Conservation (phyloP, 1,284 basidiomycete species). For the Irpex sp. region DNA sequence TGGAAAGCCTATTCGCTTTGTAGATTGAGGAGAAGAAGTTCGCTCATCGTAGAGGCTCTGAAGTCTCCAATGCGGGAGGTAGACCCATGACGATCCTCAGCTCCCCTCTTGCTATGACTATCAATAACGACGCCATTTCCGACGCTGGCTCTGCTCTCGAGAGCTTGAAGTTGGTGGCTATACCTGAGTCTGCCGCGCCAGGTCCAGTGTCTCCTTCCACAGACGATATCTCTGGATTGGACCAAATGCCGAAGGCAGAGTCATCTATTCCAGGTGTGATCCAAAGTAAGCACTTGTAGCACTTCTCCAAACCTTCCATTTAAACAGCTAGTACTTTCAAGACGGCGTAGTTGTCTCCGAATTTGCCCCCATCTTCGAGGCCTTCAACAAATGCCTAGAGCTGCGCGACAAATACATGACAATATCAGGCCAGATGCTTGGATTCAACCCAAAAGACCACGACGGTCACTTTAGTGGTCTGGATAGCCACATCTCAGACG, state of each 20-base stretch:
- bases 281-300: constrained; percentile 1
- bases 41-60: constrained; percentile 46
- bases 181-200: constrained; percentile 25
- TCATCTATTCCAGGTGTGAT: constrained; percentile 13
- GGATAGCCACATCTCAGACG: constrained; percentile 52
- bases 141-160: constrained; percentile 36
- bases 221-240: constrained; percentile 12
- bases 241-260: constrained; percentile 22
- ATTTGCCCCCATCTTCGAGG: constrained; percentile 48
- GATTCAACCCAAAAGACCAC: constrained; percentile 88
- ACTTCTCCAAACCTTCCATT: not conserved
- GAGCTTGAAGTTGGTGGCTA: constrained; percentile 35
- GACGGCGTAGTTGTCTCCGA: constrained; percentile 47
- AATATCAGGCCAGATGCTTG: constrained; percentile 79
- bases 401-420: constrained; percentile 91
- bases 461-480: constrained; percentile 71
- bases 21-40: constrained; percentile 71
- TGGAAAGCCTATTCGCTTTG: not conserved
- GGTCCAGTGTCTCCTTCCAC: constrained; percentile 1
- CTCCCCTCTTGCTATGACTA: constrained; percentile 24
- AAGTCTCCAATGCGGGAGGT: constrained; percentile 23
- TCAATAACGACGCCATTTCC: constrained; percentile 31
- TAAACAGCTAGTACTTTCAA: constrained; percentile 7
- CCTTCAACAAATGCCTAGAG: constrained; percentile 75
- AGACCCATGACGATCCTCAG: constrained; percentile 23